These are phyloP conservation scores for Waltergamsia citrina DNA, from an alignment of 2,329 filamentous ascomycete genomes.

Conservation along the genomic window DNA sequence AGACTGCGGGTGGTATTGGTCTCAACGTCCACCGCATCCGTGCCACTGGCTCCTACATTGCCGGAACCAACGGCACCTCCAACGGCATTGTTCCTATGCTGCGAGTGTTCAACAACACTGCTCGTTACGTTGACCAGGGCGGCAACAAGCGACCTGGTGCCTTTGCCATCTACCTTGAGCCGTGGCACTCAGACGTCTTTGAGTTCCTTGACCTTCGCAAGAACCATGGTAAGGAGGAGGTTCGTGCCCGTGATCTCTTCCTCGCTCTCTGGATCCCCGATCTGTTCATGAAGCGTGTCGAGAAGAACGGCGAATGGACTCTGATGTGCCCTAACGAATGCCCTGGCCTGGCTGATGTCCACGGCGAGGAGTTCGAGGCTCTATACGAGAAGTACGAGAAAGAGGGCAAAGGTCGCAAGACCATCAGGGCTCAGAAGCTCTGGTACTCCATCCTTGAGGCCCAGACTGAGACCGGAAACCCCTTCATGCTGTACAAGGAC, in stretches of 20 bases:
- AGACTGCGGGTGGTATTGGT: conserved; percentile 97
- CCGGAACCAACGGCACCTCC: conserved; percentile 94
- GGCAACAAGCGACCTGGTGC: conserved; percentile 98
- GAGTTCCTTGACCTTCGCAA: conserved; percentile 96
- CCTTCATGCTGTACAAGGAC: conserved; percentile 99
- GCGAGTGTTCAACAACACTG: conserved; percentile 98
- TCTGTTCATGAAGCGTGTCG: conserved; percentile 99
- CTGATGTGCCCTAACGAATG: conserved; percentile 98
- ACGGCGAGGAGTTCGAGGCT: conserved; percentile 93
- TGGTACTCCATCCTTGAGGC: conserved; percentile 98
- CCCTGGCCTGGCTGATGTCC: conserved; percentile 88
- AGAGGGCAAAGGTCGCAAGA: conserved; percentile 80
- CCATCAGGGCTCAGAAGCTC: conserved; percentile 94
- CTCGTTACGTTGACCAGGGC: conserved; percentile 96
- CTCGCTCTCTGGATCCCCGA: conserved; percentile 97
- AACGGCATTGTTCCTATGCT: conserved; percentile 98
- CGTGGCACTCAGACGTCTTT: conserved; percentile 97
- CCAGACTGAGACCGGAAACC: conserved; percentile 97
- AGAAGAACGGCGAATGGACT: conserved; percentile 94
- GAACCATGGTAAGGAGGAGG: conserved; percentile 98
- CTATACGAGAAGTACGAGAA: conserved; percentile 90
- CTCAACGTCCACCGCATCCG: conserved; percentile 95
- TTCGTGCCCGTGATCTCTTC: conserved; percentile 94
- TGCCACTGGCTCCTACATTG: conserved; percentile 95
- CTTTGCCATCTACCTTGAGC: conserved; percentile 97